phyloP scores from a whole-genome alignment of 2,329 filamentous ascomycete species.

The Ascochyta clinopodiicola region DNA sequence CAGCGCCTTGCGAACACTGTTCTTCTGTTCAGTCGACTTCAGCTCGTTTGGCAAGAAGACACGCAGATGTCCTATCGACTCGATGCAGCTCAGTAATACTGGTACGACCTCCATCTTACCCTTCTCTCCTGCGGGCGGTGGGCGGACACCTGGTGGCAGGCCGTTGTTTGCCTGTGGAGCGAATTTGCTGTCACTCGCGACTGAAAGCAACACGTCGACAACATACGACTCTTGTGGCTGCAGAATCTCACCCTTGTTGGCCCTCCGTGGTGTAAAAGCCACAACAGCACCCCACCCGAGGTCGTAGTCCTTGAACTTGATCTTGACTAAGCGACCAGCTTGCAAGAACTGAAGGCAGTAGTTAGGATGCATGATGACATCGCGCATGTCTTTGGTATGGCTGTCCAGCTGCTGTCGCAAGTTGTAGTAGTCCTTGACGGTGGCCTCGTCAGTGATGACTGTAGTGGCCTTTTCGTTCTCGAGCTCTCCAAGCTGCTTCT shows the following conservation, averaged over 20 bases:
- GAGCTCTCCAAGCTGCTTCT: slow-evolving; percentile 80
- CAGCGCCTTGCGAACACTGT: slow-evolving; percentile 70
- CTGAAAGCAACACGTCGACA: slow-evolving; percentile 78
- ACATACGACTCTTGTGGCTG: slow-evolving; percentile 81
- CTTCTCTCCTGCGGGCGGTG: slow-evolving; percentile 67
- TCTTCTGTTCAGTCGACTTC: slow-evolving; percentile 70
- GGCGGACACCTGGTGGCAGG: slow-evolving; percentile 67
- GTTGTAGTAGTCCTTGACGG: slow-evolving; percentile 93
- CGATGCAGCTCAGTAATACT: slow-evolving; percentile 83
- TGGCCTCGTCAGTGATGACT: slow-evolving; percentile 82
- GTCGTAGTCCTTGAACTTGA: slow-evolving; percentile 80
- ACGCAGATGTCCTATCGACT: slow-evolving; percentile 81
- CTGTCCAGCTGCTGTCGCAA: slow-evolving; percentile 81
- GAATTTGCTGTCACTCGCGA: slow-evolving; percentile 62
- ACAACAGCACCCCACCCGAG: slow-evolving; percentile 96
- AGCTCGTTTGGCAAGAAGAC: slow-evolving; percentile 84
- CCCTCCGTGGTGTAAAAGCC: slow-evolving; percentile 71
- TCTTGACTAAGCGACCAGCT: slow-evolving; percentile 82
- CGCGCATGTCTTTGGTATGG: slow-evolving; percentile 87
- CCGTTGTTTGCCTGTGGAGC: slow-evolving; percentile 69
- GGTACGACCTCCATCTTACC: slow-evolving; percentile 83
- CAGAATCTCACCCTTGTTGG: slow-evolving; percentile 68
- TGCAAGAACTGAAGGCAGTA: slow-evolving; percentile 86
- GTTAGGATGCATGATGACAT: slow-evolving; percentile 89
- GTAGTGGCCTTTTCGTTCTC: slow-evolving; percentile 77